phyloP scores from a whole-genome alignment of 2,329 filamentous ascomycete genomes.

The Diaporthe vexans region DNA sequence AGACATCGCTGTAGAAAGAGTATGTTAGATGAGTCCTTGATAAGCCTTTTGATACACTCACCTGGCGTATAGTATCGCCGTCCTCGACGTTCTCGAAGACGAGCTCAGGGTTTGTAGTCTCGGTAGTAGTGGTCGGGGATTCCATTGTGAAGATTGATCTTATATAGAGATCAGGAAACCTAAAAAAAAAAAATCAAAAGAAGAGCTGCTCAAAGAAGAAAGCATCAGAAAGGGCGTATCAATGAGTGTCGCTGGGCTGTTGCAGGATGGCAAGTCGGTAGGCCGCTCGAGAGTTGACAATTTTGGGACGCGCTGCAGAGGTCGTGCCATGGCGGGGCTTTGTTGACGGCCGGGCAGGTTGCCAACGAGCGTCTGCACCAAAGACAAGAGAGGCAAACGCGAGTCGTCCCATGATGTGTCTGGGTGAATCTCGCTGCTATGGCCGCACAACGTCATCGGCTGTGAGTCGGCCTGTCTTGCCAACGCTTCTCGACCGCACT shows the following conservation, averaged over 20 bases:
- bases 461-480: not conserved
- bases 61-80: not conserved
- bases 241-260: not conserved
- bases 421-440: not conserved
- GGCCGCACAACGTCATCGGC: not conserved
- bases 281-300: not conserved
- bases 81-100: constrained; percentile 5
- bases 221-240: no score
- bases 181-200: not conserved
- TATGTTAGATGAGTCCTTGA: rapidly evolving
- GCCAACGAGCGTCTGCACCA: not conserved
- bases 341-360: no score
- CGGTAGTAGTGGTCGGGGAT: not conserved
- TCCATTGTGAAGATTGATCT: no score
- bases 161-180: not conserved
- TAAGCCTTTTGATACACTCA: not conserved
- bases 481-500: not conserved
- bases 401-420: not conserved
- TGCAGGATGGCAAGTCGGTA: not conserved
- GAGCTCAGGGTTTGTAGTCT: not conserved
- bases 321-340: not conserved
- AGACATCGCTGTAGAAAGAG: not conserved
- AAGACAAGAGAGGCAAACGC: not conserved
- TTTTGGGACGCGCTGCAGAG: no score
- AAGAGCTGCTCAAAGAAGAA: not conserved